A percentile compares a stretch with the other conserved stretches of the same genome.
These are phyloP conservation scores for Trichomonascaceae sp. DNA, from an alignment of 1,139 yeast genomes.

Conservation along the genomic window DNA sequence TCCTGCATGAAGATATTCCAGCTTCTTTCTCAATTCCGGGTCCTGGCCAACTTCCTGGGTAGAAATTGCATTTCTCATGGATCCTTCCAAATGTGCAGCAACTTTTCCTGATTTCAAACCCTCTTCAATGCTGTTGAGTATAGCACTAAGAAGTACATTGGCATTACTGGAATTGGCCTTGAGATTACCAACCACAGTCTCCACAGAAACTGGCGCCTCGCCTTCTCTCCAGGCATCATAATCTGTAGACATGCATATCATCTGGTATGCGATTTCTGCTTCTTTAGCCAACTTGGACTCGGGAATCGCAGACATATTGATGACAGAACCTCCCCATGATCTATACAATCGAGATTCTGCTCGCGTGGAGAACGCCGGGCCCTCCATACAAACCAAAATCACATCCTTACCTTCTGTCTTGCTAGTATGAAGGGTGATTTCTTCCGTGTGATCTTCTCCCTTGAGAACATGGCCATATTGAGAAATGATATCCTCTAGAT, in stretches of 20 bases:
- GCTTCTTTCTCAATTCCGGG: conserved; percentile 64
- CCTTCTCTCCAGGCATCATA: conserved; percentile 97
- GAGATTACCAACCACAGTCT: conserved; percentile 86
- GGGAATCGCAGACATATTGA: conserved; percentile 94
- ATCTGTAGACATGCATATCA: conserved; percentile 98
- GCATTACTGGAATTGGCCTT: conserved; percentile 87
- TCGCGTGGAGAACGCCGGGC: conserved; percentile 95
- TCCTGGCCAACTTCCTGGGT: conserved; percentile 75
- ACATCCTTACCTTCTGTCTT: conserved; percentile 57
- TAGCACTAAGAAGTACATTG: conserved; percentile 61
- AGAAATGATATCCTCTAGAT: conserved; percentile 59
- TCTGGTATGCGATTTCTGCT: conserved; percentile 93
- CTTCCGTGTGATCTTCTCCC: conserved; percentile 34
- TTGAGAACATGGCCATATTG: conserved; percentile 52
- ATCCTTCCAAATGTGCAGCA: conserved; percentile 65
- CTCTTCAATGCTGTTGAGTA: conserved; percentile 61
- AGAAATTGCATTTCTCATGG: conserved; percentile 75
- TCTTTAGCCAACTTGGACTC: conserved; percentile 96
- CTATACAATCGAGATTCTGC: conserved; percentile 92
- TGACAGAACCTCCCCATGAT: conserved; percentile 88
- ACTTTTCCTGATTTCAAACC: conserved; percentile 54
- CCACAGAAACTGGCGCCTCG: conserved; percentile 95
- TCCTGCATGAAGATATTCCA: conserved; percentile 89
- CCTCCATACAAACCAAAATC: conserved; percentile 95
- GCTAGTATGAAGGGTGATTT: conserved; percentile 50